Conservation (phyloP, 2,329 filamentous ascomycete genomes). For the Exophiala sp. region DNA sequence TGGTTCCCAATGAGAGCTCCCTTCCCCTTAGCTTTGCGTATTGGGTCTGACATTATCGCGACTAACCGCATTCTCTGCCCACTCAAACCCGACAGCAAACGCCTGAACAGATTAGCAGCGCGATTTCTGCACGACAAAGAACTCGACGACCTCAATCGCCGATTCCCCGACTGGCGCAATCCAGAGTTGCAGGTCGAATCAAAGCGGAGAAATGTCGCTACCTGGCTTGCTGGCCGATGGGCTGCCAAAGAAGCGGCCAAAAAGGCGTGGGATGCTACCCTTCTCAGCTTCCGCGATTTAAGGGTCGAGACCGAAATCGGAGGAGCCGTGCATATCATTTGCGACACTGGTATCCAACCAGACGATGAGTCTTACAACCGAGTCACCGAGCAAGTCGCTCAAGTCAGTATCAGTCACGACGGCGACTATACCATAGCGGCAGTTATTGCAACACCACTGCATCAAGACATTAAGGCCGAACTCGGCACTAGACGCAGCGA, state of each 20-base stretch:
- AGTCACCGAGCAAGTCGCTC: slow-evolving; percentile 54
- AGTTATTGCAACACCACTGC: slow-evolving; percentile 36
- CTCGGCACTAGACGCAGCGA: slow-evolving; percentile 7
- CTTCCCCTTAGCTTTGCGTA: slow-evolving; percentile 63
- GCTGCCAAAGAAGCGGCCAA: slow-evolving; percentile 73
- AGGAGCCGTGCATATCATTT: slow-evolving; percentile 18
- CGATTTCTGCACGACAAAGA: slow-evolving; percentile 42
- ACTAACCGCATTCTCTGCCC: slow-evolving; percentile 63
- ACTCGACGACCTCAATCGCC: slow-evolving; percentile 36
- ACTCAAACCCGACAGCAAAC: slow-evolving; percentile 38
- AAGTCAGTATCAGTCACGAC: slow-evolving; percentile 84
- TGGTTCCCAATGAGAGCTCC: slow-evolving; percentile 11
- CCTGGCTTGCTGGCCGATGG: slow-evolving; percentile 52
- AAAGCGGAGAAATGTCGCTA: slow-evolving; percentile 7
- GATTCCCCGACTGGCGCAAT: slow-evolving; percentile 28
- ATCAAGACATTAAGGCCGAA: slow-evolving; percentile 20
- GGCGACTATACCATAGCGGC: slow-evolving; percentile 66
- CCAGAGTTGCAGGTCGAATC: slow-evolving; percentile 7
- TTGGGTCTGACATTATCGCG: slow-evolving; percentile 78
- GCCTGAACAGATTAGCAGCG: slow-evolving; percentile 36
- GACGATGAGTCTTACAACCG: slow-evolving; percentile 14
- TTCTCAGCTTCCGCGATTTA: slow-evolving; percentile 62
- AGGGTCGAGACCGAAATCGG: slow-evolving; percentile 33
- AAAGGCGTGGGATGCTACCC: slow-evolving; percentile 64
- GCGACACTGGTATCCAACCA: slow-evolving; percentile 24